These are phyloP conservation scores for Penicillium malachiteum DNA, from an alignment of 495 filamentous ascomycete species.

Conservation along the genomic window DNA sequence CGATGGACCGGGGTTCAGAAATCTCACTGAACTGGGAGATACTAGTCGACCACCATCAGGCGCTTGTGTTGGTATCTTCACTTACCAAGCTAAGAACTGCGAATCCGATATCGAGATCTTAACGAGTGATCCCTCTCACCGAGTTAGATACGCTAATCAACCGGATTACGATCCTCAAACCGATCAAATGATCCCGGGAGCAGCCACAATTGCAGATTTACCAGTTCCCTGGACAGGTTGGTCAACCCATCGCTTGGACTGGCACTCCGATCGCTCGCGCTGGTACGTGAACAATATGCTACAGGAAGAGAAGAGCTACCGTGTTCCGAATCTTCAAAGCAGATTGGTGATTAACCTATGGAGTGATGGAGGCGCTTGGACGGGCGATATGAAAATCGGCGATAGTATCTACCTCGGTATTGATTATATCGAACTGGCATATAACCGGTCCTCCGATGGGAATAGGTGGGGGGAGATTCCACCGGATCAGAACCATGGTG, in stretches of 20 bases:
- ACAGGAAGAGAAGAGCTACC: constrained; percentile 59
- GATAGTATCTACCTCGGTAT: constrained; percentile 64
- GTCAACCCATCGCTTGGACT: constrained; percentile 73
- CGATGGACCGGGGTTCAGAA: not conserved
- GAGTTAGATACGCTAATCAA: constrained; percentile 73
- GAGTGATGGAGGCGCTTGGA: constrained; percentile 73
- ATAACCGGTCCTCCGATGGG: constrained; percentile 47
- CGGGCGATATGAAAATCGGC: constrained; percentile 64
- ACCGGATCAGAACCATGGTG: constrained; percentile 14
- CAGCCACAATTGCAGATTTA: constrained; percentile 31
- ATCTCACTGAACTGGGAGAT: not conserved
- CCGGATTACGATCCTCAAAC: constrained; percentile 50
- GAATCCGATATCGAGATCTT: constrained; percentile 79
- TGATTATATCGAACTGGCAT: constrained; percentile 73
- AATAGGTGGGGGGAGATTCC: constrained; percentile 1
- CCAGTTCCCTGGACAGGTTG: constrained; percentile 60
- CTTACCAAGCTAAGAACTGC: constrained; percentile 59
- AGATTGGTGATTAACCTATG: constrained; percentile 70
- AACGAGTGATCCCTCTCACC: constrained; percentile 54
- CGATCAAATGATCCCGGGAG: constrained; percentile 34
- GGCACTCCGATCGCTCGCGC: constrained; percentile 56
- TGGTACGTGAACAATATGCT: constrained; percentile 66
- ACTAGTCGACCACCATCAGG: constrained; percentile 28
- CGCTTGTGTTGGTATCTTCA: constrained; percentile 71
- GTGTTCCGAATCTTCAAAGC: constrained; percentile 58